Evolutionary conservation across 768 basidiomycete genomes (phyloP).

Genomic region (Artomyces pyxidatus): DNA sequence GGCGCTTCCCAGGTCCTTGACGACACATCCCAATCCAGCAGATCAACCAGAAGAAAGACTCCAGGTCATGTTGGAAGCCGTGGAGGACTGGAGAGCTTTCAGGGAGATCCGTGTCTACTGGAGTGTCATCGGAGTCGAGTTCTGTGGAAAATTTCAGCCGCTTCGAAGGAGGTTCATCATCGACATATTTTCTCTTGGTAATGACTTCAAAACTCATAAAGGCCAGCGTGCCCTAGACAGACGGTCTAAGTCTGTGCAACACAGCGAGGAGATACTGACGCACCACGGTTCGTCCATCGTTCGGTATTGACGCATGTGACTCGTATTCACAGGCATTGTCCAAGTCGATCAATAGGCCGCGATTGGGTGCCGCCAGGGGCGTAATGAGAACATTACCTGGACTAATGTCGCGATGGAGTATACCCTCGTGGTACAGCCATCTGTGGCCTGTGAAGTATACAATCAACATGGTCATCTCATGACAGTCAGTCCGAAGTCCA

Average conservation of each 20-base stretch:
- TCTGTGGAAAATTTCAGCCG: not conserved
- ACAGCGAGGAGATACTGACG: no score
- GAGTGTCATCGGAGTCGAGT: no score
- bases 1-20: not conserved
- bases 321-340: not conserved
- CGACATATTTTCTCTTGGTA: not conserved
- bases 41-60: slow-evolving; percentile 1
- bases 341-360: not conserved
- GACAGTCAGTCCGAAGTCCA: not conserved
- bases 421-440: not conserved
- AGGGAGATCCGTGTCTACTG: not conserved
- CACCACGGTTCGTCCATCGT: not conserved
- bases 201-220: not conserved
- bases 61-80: not conserved
- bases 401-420: slow-evolving; percentile 7
- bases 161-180: not conserved
- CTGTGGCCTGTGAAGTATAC: not conserved
- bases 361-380: not conserved
- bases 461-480: not conserved
- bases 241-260: not conserved
- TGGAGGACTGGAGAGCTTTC: no score
- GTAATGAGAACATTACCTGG: not conserved
- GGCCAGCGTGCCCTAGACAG: not conserved
- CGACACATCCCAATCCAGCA: not conserved
- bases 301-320: not conserved